Evolutionary conservation across 768 basidiomycete genomes (phyloP).

Genomic region (Xerocomellus amylosporus): DNA sequence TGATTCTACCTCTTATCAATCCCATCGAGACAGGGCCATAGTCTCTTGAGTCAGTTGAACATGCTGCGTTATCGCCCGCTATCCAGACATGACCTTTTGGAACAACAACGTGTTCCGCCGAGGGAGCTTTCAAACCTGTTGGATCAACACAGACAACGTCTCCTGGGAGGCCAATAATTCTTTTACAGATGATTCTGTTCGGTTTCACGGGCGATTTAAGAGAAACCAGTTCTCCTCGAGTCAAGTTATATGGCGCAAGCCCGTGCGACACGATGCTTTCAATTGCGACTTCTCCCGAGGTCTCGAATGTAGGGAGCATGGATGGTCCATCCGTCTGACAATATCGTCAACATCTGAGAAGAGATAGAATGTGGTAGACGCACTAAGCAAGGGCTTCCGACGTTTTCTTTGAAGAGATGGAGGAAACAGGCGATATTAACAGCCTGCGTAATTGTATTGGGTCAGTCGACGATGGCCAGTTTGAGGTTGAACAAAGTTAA

Average conservation of each 20-base stretch:
- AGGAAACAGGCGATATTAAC: conserved; percentile 54
- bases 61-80: conserved; percentile 80
- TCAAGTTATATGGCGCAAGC: conserved; percentile 47
- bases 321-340: conserved; percentile 68
- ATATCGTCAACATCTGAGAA: not conserved
- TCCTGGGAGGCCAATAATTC: conserved; percentile 86
- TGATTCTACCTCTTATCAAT: conserved; percentile 65
- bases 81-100: conserved; percentile 91
- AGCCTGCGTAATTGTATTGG: conserved; percentile 37
- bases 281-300: conserved; percentile 56
- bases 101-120: conserved; percentile 69
- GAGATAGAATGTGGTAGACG: conserved; percentile 12
- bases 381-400: conserved; percentile 56
- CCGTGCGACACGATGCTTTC: conserved; percentile 59
- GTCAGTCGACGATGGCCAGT: conserved; percentile 2
- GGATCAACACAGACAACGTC: conserved; percentile 90
- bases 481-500: not conserved
- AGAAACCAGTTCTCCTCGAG: conserved; percentile 76
- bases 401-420: conserved; percentile 63
- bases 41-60: conserved; percentile 83
- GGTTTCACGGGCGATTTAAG: conserved; percentile 70
- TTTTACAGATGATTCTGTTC: conserved; percentile 73
- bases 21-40: conserved; percentile 91
- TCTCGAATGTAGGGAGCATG: conserved; percentile 74
- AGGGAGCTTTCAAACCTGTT: conserved; percentile 58